Evolutionary conservation across 2,329 filamentous ascomycete species (phyloP).

Genomic region (Raffaelea albimanens): DNA sequence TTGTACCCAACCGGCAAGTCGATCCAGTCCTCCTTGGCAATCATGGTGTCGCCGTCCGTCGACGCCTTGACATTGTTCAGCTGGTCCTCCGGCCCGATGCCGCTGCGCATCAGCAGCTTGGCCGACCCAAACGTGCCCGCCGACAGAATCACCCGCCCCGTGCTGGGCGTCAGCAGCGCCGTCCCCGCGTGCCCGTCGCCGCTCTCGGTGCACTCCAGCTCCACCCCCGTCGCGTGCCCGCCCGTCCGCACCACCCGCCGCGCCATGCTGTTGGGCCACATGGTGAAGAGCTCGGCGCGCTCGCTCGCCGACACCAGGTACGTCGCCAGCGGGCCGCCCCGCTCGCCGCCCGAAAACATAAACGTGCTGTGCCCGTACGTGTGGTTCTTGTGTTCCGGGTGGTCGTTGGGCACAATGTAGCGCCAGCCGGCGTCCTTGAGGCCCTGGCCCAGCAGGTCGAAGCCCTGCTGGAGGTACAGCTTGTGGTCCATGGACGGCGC

Average conservation of each 20-base stretch:
- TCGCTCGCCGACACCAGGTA: slow-evolving; percentile 49
- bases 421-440: slow-evolving; percentile 46
- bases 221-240: slow-evolving; percentile 38
- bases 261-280: slow-evolving; percentile 53
- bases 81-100: slow-evolving; percentile 57
- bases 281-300: slow-evolving; percentile 42
- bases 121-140: slow-evolving; percentile 60
- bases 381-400: slow-evolving; percentile 50
- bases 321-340: slow-evolving; percentile 56
- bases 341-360: slow-evolving; percentile 53
- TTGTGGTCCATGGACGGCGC: slow-evolving; percentile 56
- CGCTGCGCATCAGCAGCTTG: slow-evolving; percentile 57
- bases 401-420: slow-evolving; percentile 45
- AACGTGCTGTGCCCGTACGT: slow-evolving; percentile 52
- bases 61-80: slow-evolving; percentile 41
- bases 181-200: slow-evolving; percentile 42
- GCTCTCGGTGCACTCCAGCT: slow-evolving; percentile 23
- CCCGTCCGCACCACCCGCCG: slow-evolving; percentile 50
- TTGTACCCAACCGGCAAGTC: slow-evolving; percentile 50
- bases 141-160: slow-evolving; percentile 58
- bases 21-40: slow-evolving; percentile 42
- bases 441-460: slow-evolving; percentile 38
- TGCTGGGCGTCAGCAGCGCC: slow-evolving; percentile 47
- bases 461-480: slow-evolving; percentile 57
- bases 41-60: slow-evolving; percentile 41